These are phyloP conservation scores for Penicillium cataractarum DNA, from an alignment of 495 filamentous ascomycete species.

Conservation along the genomic window DNA sequence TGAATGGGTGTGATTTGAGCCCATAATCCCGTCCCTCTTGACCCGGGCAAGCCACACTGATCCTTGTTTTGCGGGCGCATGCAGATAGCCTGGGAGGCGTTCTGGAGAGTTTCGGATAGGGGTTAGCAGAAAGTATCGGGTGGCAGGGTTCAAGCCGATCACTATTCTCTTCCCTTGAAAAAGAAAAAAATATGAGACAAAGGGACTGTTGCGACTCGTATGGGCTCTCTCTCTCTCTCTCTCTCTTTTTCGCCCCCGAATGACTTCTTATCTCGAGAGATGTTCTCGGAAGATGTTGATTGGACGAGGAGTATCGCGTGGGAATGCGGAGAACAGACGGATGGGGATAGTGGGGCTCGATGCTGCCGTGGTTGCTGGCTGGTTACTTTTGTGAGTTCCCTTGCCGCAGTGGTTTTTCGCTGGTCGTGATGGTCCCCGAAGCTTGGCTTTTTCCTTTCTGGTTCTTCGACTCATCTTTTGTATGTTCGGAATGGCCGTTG, in stretches of 20 bases:
- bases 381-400: no score
- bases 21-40: conserved; percentile 6
- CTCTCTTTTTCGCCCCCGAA: not conserved
- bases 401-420: not conserved
- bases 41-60: conserved; percentile 6
- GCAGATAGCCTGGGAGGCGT: conserved; percentile 8
- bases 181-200: not conserved
- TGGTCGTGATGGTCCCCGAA: conserved; percentile 3
- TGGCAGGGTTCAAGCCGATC: conserved; percentile 1
- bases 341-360: conserved; percentile 24
- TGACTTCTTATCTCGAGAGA: conserved; percentile 12
- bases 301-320: conserved; percentile 24
- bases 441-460: conserved; percentile 13
- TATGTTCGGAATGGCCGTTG: not conserved
- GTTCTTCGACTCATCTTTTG: not conserved
- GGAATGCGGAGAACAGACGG: conserved; percentile 29
- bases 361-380: not conserved
- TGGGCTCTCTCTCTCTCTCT: no score
- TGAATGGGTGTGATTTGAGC: conserved; percentile 2
- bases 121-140: not conserved
- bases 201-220: no score
- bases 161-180: not conserved
- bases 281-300: conserved; percentile 8
- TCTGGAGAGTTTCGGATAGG: conserved; percentile 5
- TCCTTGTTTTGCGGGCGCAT: not conserved